Conservation (phyloP, 2,329 filamentous ascomycete genomes). For the Fusarium irregulare region DNA sequence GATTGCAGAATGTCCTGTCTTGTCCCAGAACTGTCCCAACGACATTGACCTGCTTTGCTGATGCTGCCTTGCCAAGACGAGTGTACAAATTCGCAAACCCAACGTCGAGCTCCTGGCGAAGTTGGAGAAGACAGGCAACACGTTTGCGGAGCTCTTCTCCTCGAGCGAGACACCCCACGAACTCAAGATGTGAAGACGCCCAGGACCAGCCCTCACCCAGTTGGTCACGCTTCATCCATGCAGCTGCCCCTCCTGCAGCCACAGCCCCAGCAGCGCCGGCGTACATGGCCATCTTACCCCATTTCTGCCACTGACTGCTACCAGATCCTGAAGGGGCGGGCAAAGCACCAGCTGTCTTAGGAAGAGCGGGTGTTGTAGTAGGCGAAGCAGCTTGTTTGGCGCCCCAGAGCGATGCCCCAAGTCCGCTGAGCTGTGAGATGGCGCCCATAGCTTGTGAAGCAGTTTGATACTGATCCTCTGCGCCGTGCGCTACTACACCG, state of each 20-base stretch:
- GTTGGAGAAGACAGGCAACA: conserved; percentile 72
- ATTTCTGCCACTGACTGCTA: conserved; percentile 73
- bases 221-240: conserved; percentile 86
- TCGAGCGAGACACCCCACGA: conserved; percentile 89
- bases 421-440: conserved; percentile 71
- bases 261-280: conserved; percentile 87
- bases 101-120: conserved; percentile 73
- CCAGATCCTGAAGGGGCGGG: conserved; percentile 45
- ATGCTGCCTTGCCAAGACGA: conserved; percentile 76
- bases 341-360: conserved; percentile 41
- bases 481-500: conserved; percentile 84
- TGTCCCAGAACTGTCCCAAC: conserved; percentile 71
- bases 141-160: conserved; percentile 83
- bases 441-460: conserved; percentile 77
- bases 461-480: conserved; percentile 83
- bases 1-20: conserved; percentile 88
- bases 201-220: conserved; percentile 81
- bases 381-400: conserved; percentile 48
- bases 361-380: conserved; percentile 30
- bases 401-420: conserved; percentile 76
- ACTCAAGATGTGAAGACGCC: conserved; percentile 91
- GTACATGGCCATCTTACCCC: conserved; percentile 87
- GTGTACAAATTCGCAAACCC: conserved; percentile 92
- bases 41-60: conserved; percentile 63
- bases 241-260: conserved; percentile 83